Percentiles rank a stretch among this genome's conserved stretches.
Conservation (phyloP, 768 basidiomycete species). For the Suillus occidentalis region DNA sequence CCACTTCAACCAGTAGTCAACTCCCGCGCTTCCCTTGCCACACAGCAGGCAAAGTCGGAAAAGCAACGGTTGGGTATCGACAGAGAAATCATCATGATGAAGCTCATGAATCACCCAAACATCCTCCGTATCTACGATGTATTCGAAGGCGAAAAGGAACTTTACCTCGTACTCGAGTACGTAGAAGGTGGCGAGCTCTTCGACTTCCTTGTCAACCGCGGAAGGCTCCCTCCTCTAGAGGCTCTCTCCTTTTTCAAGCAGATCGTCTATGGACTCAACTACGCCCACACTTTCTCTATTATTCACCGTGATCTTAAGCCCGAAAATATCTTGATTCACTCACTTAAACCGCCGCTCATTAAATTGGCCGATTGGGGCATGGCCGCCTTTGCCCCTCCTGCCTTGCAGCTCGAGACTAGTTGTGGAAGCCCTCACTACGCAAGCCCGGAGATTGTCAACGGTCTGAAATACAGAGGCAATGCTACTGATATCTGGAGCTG, state of each 20-base stretch:
- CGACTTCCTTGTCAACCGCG: slow-evolving; percentile 90
- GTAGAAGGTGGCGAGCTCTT: slow-evolving; percentile 96
- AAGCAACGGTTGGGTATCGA: slow-evolving; percentile 87
- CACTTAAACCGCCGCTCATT: slow-evolving; percentile 75
- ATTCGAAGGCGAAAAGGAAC: slow-evolving; percentile 87
- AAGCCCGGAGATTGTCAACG: slow-evolving; percentile 93
- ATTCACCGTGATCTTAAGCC: slow-evolving; percentile 98
- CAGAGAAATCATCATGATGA: slow-evolving; percentile 98
- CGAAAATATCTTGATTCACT: slow-evolving; percentile 92
- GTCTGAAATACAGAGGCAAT: slow-evolving; percentile 83
- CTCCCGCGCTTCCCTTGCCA: slow-evolving; percentile 67
- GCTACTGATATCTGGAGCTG: slow-evolving; percentile 97
- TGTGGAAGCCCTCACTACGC: slow-evolving; percentile 98
- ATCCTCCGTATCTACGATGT: slow-evolving; percentile 96
- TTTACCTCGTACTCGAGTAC: slow-evolving; percentile 93
- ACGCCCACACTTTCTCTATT: slow-evolving; percentile 96
- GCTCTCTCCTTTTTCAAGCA: slow-evolving; percentile 94
- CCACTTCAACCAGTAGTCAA: slow-evolving; percentile 77
- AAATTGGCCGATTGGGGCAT: slow-evolving; percentile 99
- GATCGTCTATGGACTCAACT: slow-evolving; percentile 92
- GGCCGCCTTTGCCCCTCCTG: slow-evolving; percentile 91
- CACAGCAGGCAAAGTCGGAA: slow-evolving; percentile 69
- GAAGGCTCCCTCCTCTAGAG: slow-evolving; percentile 75
- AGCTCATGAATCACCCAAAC: slow-evolving; percentile 97
- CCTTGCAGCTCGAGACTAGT: slow-evolving; percentile 85